Evolutionary conservation across 441 rosid species (phyloP).

Genomic region (Dalechampia spathulata): DNA sequence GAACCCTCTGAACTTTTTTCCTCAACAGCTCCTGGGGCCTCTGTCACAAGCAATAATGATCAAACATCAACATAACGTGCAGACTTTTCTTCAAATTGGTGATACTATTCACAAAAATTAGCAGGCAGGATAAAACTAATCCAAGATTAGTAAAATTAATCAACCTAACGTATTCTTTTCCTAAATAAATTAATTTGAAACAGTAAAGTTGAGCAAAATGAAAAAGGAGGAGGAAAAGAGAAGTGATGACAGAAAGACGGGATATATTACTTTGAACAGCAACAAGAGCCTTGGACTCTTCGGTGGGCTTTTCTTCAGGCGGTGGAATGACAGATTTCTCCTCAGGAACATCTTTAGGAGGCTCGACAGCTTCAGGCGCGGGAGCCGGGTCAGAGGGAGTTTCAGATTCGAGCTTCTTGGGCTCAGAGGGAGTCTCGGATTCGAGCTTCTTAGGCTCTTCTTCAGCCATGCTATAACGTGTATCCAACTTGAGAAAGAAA

Average conservation of each 20-base stretch:
- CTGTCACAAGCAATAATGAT: slow-evolving; percentile 21
- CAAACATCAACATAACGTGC: background rate
- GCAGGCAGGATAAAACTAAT: too few species aligned
- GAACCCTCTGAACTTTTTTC: slow-evolving; percentile 41
- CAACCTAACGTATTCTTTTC: too few species aligned
- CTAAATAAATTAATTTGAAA: too few species aligned
- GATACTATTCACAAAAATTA: too few species aligned
- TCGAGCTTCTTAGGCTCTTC: slow-evolving; percentile 45
- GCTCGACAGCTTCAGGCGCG: slow-evolving; percentile 18
- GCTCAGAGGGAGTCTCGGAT: slow-evolving; percentile 32
- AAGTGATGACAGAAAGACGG: background rate
- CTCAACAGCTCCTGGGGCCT: slow-evolving; percentile 29
- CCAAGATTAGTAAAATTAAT: too few species aligned
- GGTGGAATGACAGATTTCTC: slow-evolving; percentile 51
- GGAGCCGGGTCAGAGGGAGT: slow-evolving; percentile 30
- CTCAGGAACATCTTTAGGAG: slow-evolving; percentile 35
- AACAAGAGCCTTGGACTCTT: slow-evolving; percentile 36
- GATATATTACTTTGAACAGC: slow-evolving; percentile 38
- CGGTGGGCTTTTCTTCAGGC: slow-evolving; percentile 36
- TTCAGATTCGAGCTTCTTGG: slow-evolving; percentile 42
- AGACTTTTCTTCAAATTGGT: too few species aligned
- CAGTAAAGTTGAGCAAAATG: background rate
- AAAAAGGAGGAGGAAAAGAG: background rate
- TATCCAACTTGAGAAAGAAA: too few species aligned
- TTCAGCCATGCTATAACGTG: slow-evolving; percentile 41